A percentile compares a stretch with the other conserved stretches of the same genome.
phyloP scores from a whole-genome alignment of 768 basidiomycete species.

The Hypsizygus marmoreus region DNA sequence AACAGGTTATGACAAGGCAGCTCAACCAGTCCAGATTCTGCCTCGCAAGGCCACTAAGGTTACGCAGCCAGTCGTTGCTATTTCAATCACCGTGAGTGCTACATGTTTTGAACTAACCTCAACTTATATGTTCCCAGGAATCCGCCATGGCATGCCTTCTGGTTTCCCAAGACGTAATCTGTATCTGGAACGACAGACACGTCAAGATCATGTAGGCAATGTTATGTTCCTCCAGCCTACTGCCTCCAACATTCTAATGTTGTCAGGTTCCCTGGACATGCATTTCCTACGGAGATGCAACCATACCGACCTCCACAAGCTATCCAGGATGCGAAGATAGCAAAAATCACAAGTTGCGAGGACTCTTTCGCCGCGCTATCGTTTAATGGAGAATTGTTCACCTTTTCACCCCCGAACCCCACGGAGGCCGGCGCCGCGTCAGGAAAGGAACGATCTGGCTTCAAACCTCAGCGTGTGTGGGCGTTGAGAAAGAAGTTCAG shows the following conservation, averaged over 20 bases:
- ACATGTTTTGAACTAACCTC: background rate
- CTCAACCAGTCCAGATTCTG: conserved; percentile 72
- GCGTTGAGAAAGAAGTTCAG: conserved; percentile 85
- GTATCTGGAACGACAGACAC: conserved; percentile 75
- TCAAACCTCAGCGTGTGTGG: conserved; percentile 91
- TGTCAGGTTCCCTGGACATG: conserved; percentile 70
- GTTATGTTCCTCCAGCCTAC: background rate
- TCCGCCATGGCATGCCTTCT: conserved; percentile 81
- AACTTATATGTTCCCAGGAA: conserved; percentile 50
- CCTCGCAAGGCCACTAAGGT: conserved; percentile 85
- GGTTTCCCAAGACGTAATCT: conserved; percentile 78
- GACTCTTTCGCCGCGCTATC: conserved; percentile 82
- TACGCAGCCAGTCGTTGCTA: conserved; percentile 63
- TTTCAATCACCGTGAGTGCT: conserved; percentile 70
- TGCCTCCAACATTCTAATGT: background rate
- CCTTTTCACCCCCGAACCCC: conserved; percentile 55
- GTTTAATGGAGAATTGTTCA: conserved; percentile 88
- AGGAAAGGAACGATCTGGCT: conserved; percentile 34
- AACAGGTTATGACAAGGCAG: conserved; percentile 73
- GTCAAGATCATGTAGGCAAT: conserved; percentile 69
- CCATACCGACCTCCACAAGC: conserved; percentile 85
- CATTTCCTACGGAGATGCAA: conserved; percentile 73
- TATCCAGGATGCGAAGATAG: conserved; percentile 66
- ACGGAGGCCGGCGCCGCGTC: conserved; percentile 32
- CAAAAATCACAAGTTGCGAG: conserved; percentile 79